These are phyloP conservation scores for Kluyveromyces siamensis DNA, from an alignment of 805 yeast species.

Conservation along the genomic window DNA sequence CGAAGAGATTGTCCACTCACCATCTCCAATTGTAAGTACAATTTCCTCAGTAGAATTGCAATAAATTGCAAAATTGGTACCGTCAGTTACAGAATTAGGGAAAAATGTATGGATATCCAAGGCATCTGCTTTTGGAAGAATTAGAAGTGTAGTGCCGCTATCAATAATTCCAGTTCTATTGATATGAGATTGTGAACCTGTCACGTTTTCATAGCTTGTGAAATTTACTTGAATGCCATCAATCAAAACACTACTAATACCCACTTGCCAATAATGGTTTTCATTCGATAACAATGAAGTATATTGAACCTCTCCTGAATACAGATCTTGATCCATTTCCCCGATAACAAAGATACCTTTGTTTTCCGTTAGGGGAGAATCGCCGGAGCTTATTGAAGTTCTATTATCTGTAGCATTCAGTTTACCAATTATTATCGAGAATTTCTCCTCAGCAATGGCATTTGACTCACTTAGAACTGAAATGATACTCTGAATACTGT, in stretches of 20 bases:
- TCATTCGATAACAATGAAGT: constrained; percentile 28
- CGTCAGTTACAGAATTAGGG: constrained; percentile 42
- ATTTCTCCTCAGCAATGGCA: constrained; percentile 29
- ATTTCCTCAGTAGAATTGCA: constrained; percentile 41
- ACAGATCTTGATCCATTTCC: constrained; percentile 29
- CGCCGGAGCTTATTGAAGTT: neutral
- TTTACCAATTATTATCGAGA: constrained; percentile 39
- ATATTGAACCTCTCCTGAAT: constrained; percentile 35
- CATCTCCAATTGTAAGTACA: constrained; percentile 35
- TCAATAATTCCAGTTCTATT: constrained; percentile 45
- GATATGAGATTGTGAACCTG: constrained; percentile 11
- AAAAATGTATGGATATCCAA: constrained; percentile 44
- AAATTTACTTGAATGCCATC: constrained; percentile 29
- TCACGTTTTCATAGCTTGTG: constrained; percentile 11
- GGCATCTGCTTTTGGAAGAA: constrained; percentile 49
- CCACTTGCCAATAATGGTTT: constrained; percentile 44
- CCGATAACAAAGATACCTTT: constrained; percentile 40
- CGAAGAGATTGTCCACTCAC: constrained; percentile 38
- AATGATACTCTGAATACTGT: constrained; percentile 33
- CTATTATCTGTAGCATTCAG: constrained; percentile 9
- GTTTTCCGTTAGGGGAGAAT: constrained; percentile 10
- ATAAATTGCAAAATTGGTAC: constrained; percentile 51
- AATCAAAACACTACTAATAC: constrained; percentile 31
- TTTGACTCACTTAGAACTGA: constrained; percentile 30
- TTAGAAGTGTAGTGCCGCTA: constrained; percentile 58